Conservation (phyloP, 2,329 filamentous ascomycete species). For the Fusarium secorum region DNA sequence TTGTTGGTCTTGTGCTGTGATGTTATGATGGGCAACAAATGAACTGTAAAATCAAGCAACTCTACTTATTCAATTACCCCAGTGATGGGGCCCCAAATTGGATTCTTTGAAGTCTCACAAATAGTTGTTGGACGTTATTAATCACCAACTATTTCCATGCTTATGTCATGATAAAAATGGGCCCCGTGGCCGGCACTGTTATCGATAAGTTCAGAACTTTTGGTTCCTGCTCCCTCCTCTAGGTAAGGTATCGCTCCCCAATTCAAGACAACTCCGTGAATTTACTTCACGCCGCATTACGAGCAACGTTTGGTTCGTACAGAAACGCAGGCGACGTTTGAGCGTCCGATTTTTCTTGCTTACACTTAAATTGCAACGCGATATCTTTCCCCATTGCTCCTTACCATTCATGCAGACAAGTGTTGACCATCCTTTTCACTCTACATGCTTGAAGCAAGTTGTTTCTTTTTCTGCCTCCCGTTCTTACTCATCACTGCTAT, state of each 20-base stretch:
- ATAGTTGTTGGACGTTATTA: not conserved
- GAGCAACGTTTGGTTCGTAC: not conserved
- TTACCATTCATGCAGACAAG: slow-evolving; percentile 36
- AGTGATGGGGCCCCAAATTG: not conserved
- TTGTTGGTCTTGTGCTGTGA: slow-evolving; percentile 21
- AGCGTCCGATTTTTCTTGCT: not conserved
- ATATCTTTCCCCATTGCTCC: slow-evolving; percentile 5
- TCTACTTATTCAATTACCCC: slow-evolving; percentile 1
- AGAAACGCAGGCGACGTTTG: not conserved
- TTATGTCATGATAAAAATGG: slow-evolving; percentile 20
- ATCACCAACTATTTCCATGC: not conserved
- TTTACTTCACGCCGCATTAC: not conserved
- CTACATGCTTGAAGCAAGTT: slow-evolving; percentile 19
- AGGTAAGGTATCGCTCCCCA: not conserved
- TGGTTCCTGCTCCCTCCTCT: not conserved
- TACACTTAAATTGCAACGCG: slow-evolving; percentile 5
- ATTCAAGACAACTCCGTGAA: not conserved
- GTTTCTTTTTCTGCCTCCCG: slow-evolving; percentile 1
- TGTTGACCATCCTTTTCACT: slow-evolving; percentile 27
- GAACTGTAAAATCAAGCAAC: slow-evolving; percentile 26
- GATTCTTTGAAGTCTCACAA: not conserved
- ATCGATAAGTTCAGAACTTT: slow-evolving; percentile 17
- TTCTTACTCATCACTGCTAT: not conserved
- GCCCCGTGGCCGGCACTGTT: not conserved
- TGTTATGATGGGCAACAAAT: slow-evolving; percentile 5